A percentile compares a stretch with the other conserved stretches of the same genome.
These are phyloP conservation scores for Cerrena zonata DNA, from an alignment of 1,284 basidiomycete species.

Conservation along the genomic window DNA sequence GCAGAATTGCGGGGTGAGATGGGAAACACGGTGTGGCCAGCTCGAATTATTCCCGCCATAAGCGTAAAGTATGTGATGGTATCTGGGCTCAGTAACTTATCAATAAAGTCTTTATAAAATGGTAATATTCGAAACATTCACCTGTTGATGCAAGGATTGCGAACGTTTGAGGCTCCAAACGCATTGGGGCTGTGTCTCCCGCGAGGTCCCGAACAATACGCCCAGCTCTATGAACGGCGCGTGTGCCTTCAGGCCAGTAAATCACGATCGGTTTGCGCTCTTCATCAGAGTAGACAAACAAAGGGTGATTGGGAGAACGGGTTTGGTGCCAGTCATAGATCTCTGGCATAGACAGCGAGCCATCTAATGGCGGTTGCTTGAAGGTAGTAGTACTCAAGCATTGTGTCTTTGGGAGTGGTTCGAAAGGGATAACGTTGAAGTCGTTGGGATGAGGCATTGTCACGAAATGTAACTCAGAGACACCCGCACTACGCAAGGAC, in stretches of 20 bases:
- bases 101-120: background rate
- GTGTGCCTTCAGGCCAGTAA: conserved; percentile 24
- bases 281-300: conserved; percentile 28
- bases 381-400: conserved; percentile 13
- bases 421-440: conserved; percentile 5
- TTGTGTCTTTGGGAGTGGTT: conserved; percentile 6
- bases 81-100: conserved; percentile 18
- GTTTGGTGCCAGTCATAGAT: conserved; percentile 31
- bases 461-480: no score
- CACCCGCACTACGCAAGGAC: no score
- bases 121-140: conserved; percentile 6
- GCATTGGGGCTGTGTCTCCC: conserved; percentile 3
- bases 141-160: conserved; percentile 22
- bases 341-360: conserved; percentile 29
- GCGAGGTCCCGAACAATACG: conserved; percentile 10
- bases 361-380: conserved; percentile 7
- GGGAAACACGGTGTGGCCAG: conserved; percentile 30
- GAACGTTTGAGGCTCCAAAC: conserved; percentile 9
- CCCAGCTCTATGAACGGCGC: conserved; percentile 18
- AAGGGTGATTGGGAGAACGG: conserved; percentile 29
- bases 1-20: conserved; percentile 38
- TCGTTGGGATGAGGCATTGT: conserved; percentile 7
- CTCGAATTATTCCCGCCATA: conserved; percentile 23
- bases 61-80: conserved; percentile 25
- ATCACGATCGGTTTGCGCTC: conserved; percentile 19